These are phyloP conservation scores for Mycocentrospora acerina DNA, from an alignment of 2,329 filamentous ascomycete species.

Conservation along the genomic window DNA sequence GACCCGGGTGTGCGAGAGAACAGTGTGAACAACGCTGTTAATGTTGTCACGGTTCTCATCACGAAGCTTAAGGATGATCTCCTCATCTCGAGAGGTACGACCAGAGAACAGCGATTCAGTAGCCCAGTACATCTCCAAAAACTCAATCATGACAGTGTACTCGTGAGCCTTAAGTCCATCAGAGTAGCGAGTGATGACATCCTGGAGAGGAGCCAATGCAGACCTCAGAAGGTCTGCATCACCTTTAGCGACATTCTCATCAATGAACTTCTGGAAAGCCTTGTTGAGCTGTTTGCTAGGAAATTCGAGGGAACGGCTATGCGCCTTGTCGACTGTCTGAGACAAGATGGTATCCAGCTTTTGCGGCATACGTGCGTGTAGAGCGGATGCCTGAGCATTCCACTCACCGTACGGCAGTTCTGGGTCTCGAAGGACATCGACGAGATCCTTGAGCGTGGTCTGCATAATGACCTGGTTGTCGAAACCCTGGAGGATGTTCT, in stretches of 20 bases:
- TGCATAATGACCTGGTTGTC: slow-evolving; percentile 98
- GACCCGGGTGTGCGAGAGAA: slow-evolving; percentile 90
- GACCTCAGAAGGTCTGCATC: slow-evolving; percentile 74
- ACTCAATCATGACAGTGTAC: slow-evolving; percentile 73
- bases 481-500: slow-evolving; percentile 88
- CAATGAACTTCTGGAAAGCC: slow-evolving; percentile 82
- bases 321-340: slow-evolving; percentile 82
- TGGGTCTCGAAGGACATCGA: slow-evolving; percentile 84
- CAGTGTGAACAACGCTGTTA: slow-evolving; percentile 77
- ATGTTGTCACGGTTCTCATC: slow-evolving; percentile 97
- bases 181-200: slow-evolving; percentile 75
- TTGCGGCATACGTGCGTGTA: slow-evolving; percentile 96
- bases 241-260: slow-evolving; percentile 73
- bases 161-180: slow-evolving; percentile 92
- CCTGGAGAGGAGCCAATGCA: slow-evolving; percentile 72
- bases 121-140: slow-evolving; percentile 80
- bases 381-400: slow-evolving; percentile 90
- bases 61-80: slow-evolving; percentile 88
- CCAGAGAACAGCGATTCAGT: slow-evolving; percentile 88
- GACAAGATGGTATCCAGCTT: slow-evolving; percentile 83
- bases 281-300: slow-evolving; percentile 85
- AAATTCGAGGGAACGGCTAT: slow-evolving; percentile 79
- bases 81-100: slow-evolving; percentile 83
- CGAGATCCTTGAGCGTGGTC: slow-evolving; percentile 78
- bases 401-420: slow-evolving; percentile 96